Conservation (phyloP, 2,329 filamentous ascomycete species). For the Lachnellula occidentalis region DNA sequence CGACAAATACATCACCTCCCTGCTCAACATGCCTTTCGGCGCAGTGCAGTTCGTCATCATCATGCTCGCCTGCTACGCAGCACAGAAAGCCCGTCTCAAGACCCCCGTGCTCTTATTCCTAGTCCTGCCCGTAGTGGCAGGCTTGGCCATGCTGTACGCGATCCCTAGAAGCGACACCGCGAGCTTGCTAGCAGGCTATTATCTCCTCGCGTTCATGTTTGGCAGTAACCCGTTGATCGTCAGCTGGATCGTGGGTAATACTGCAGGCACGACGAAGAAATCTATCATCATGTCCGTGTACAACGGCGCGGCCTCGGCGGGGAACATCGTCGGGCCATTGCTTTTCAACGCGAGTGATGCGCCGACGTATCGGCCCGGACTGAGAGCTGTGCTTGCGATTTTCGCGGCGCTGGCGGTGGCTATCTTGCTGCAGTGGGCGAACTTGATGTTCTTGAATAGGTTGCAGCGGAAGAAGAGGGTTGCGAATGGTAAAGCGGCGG, state of each 20-base stretch:
- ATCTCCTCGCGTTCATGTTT: conserved; percentile 61
- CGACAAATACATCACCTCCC: conserved; percentile 49
- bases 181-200: conserved; percentile 54
- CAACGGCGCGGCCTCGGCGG: conserved; percentile 55
- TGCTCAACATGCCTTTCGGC: conserved; percentile 65
- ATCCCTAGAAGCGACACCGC: conserved; percentile 37
- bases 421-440: conserved; percentile 47
- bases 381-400: conserved; percentile 50
- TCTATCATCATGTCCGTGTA: conserved; percentile 58
- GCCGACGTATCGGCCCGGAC: conserved; percentile 52
- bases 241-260: conserved; percentile 65
- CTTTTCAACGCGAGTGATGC: conserved; percentile 54
- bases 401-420: conserved; percentile 48
- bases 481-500: conserved; percentile 53
- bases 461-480: conserved; percentile 50
- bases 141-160: conserved; percentile 51
- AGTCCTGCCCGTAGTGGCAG: conserved; percentile 55
- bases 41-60: conserved; percentile 56
- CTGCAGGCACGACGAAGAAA: conserved; percentile 62
- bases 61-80: conserved; percentile 51
- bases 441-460: conserved; percentile 52
- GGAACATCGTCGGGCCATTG: conserved; percentile 63
- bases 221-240: conserved; percentile 61
- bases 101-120: conserved; percentile 47
- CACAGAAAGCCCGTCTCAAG: conserved; percentile 53